Percentiles rank a stretch among this genome's conserved stretches.
phyloP scores from a whole-genome alignment of 805 yeast genomes.

The Candida patagonica region DNA sequence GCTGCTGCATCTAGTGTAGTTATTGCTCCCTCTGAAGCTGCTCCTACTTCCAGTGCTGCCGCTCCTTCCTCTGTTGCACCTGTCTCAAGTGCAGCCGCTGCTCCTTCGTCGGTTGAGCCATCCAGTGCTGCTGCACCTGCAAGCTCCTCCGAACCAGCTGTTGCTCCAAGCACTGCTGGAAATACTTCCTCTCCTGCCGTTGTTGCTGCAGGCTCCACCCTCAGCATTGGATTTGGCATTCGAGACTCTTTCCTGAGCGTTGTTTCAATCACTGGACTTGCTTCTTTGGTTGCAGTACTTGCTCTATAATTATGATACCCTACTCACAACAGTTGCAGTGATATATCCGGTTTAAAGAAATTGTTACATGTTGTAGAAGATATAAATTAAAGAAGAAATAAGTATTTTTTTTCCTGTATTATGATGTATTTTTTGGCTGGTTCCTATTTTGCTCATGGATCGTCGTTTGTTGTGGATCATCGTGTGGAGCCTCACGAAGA shows the following conservation, averaged over 20 bases:
- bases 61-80: not conserved
- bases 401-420: too few species aligned
- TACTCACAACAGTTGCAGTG: too few species aligned
- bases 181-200: too few species aligned
- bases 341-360: too few species aligned
- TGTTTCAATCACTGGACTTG: not conserved
- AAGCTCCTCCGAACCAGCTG: not conserved
- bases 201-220: not conserved
- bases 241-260: not conserved
- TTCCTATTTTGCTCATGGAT: too few species aligned
- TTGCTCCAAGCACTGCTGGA: not conserved
- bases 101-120: not conserved
- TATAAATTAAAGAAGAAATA: too few species aligned
- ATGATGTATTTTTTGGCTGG: too few species aligned
- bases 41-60: constrained; percentile 1
- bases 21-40: not conserved
- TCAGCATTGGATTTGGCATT: not conserved
- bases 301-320: too few species aligned
- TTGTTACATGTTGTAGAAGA: too few species aligned
- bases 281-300: not conserved
- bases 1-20: constrained; percentile 4
- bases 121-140: not conserved
- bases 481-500: too few species aligned
- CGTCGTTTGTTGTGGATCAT: too few species aligned
- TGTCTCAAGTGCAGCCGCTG: not conserved